Conservation (phyloP, 1,284 basidiomycete species). For the Thelephora terrestris region DNA sequence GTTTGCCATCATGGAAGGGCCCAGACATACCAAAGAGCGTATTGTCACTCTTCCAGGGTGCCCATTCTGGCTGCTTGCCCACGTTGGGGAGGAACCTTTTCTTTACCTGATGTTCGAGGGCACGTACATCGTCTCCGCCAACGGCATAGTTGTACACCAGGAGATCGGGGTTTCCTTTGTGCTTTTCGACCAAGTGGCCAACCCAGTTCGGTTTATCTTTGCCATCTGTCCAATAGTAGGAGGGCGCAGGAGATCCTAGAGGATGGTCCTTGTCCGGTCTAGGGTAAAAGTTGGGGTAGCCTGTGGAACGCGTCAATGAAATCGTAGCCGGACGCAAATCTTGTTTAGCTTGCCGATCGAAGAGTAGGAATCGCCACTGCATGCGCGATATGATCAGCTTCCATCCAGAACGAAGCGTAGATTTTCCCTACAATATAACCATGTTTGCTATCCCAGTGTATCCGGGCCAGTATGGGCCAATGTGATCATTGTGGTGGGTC, state of each 20-base stretch:
- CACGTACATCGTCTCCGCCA: slow-evolving; percentile 16
- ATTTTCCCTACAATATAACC: slow-evolving; percentile 18
- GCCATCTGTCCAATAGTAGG: slow-evolving; percentile 13
- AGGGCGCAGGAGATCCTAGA: slow-evolving; percentile 19
- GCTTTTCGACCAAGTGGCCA: slow-evolving; percentile 15
- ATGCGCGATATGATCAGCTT: background rate
- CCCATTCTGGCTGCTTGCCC: slow-evolving; percentile 13
- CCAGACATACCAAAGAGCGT: slow-evolving; percentile 20
- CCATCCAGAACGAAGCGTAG: background rate
- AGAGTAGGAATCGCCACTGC: slow-evolving; percentile 20
- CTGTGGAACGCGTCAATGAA: slow-evolving; percentile 3
- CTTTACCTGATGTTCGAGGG: slow-evolving; percentile 16
- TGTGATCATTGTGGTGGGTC: slow-evolving; percentile 1
- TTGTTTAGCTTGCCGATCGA: background rate
- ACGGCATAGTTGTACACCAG: slow-evolving; percentile 17
- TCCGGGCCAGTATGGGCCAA: slow-evolving; percentile 17
- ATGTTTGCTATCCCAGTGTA: slow-evolving; percentile 16
- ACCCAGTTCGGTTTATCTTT: slow-evolving; percentile 20
- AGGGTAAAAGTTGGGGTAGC: slow-evolving; percentile 8
- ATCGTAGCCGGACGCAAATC: too few species aligned
- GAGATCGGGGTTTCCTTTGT: slow-evolving; percentile 6
- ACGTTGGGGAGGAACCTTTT: slow-evolving; percentile 12
- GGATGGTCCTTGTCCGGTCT: slow-evolving; percentile 12
- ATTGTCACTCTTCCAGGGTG: slow-evolving; percentile 20
- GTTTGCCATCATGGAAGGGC: background rate